Conservation (phyloP, 1,139 yeast species). For the Yamadazyma spencermartinsiae region DNA sequence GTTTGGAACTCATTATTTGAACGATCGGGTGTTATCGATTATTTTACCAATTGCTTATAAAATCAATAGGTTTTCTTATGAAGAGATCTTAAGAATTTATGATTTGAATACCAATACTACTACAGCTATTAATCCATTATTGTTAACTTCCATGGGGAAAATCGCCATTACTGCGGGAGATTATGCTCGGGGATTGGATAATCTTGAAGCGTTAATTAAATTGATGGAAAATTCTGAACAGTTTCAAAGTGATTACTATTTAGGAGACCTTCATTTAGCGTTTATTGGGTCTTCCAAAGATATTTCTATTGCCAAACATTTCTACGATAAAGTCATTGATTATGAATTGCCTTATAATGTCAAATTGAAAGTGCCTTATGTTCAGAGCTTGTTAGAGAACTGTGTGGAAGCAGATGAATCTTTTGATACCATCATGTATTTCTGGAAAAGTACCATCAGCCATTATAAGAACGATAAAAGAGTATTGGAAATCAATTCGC, state of each 20-base stretch:
- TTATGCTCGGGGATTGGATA: constrained; percentile 40
- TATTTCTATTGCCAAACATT: constrained; percentile 66
- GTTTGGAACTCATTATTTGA: constrained; percentile 33
- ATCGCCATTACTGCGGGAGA: constrained; percentile 43
- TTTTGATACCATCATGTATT: constrained; percentile 56
- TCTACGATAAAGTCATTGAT: constrained; percentile 70
- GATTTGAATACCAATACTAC: constrained; percentile 32
- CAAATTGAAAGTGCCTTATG: constrained; percentile 73
- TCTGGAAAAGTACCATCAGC: constrained; percentile 65
- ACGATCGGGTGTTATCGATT: constrained; percentile 67
- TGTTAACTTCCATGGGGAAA: constrained; percentile 41
- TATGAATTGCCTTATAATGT: constrained; percentile 71
- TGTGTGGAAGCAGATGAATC: constrained; percentile 59
- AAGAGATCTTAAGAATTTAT: constrained; percentile 46
- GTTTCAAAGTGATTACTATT: constrained; percentile 12
- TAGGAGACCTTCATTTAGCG: constrained; percentile 67
- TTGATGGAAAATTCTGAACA: constrained; percentile 24
- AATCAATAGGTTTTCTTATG: constrained; percentile 60
- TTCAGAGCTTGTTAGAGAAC: constrained; percentile 65
- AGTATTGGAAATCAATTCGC: constrained; percentile 41
- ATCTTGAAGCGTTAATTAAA: constrained; percentile 38
- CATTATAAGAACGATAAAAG: constrained; percentile 50
- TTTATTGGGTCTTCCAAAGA: constrained; percentile 84
- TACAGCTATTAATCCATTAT: constrained; percentile 23
- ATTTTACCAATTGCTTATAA: constrained; percentile 69